Evolutionary conservation across 768 basidiomycete species (phyloP).

Genomic region (Amanita inopinata): DNA sequence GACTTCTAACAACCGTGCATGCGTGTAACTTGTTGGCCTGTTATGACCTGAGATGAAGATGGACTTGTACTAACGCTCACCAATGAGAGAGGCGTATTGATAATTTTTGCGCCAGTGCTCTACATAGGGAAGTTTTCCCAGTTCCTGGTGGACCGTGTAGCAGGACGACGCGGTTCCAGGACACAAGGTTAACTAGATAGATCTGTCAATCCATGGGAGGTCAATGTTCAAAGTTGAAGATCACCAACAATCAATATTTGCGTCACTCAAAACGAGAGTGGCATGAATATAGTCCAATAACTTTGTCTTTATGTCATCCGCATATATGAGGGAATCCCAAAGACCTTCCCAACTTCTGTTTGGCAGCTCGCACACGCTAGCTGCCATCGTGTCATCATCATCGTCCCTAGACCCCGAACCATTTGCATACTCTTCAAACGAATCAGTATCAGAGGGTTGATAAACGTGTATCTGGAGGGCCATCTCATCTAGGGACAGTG

Average conservation of each 20-base stretch:
- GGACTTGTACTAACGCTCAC: slow-evolving; percentile 27
- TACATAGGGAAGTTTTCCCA: slow-evolving; percentile 91
- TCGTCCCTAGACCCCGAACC: slow-evolving; percentile 41
- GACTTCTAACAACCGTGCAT: slow-evolving; percentile 88
- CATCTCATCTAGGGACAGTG: slow-evolving; percentile 47
- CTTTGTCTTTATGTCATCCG: slow-evolving; percentile 72
- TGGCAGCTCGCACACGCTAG: slow-evolving; percentile 84
- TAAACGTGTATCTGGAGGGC: slow-evolving; percentile 82
- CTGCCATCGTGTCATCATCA: slow-evolving; percentile 77
- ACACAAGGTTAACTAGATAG: slow-evolving; percentile 72
- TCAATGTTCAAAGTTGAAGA: slow-evolving; percentile 4
- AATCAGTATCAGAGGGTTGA: slow-evolving; percentile 60
- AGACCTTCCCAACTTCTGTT: slow-evolving; percentile 78
- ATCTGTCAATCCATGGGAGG: no score
- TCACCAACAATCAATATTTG: slow-evolving; percentile 68
- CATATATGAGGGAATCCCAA: slow-evolving; percentile 89
- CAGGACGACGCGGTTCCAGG: slow-evolving; percentile 93
- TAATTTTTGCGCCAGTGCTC: slow-evolving; percentile 92
- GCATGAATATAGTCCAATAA: slow-evolving; percentile 93
- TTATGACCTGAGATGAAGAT: not conserved
- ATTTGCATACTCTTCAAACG: slow-evolving; percentile 66
- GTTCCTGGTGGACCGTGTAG: slow-evolving; percentile 97
- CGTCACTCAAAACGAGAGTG: slow-evolving; percentile 87
- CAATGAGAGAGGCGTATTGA: slow-evolving; percentile 82
- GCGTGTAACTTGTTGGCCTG: slow-evolving; percentile 52